Evolutionary conservation across 208 protist genomes (phyloP).

Genomic region (Acanthamoeba culbertsoni): DNA sequence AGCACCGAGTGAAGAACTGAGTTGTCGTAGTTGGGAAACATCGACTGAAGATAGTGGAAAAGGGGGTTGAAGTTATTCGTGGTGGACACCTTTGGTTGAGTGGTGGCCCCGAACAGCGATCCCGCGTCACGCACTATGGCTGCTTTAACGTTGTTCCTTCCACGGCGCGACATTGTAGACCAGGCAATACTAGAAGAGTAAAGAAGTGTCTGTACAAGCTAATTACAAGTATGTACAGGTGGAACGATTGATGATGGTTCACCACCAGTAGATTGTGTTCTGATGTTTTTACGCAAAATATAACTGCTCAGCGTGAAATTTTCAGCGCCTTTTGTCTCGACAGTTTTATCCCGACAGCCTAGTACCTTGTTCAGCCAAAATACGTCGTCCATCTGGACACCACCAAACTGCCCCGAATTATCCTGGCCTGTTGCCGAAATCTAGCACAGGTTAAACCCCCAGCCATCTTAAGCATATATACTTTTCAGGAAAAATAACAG

Average conservation of each 20-base stretch:
- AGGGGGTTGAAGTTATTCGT: not conserved
- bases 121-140: not conserved
- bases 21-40: conserved; percentile 39
- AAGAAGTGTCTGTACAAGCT: not conserved
- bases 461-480: no score
- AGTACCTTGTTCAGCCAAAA: no score
- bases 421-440: no score
- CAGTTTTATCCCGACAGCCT: no score
- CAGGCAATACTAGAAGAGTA: no score
- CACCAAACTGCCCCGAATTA: no score
- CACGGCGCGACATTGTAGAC: not conserved
- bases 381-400: no score
- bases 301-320: not conserved
- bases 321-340: no score
- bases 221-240: not conserved
- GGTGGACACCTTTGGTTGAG: not conserved
- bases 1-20: not conserved
- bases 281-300: not conserved
- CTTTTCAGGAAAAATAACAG: no score
- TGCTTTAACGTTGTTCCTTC: not conserved
- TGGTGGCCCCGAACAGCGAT: not conserved
- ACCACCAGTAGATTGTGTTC: not conserved
- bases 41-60: not conserved
- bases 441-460: no score
- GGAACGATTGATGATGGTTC: not conserved